phyloP scores from a whole-genome alignment of 805 yeast genomes.

The Ascoidea asiatica region DNA sequence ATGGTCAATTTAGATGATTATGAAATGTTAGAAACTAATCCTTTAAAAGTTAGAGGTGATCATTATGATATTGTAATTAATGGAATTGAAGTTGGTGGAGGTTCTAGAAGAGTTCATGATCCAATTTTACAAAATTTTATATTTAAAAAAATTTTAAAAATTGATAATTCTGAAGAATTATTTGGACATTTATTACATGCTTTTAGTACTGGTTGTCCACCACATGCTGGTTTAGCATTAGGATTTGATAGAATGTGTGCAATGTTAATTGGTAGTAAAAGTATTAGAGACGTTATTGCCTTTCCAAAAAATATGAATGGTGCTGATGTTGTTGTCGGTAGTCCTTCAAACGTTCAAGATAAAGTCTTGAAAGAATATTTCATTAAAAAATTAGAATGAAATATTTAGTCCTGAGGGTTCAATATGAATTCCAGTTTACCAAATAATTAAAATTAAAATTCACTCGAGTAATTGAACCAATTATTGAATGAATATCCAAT shows the following conservation, averaged over 20 bases:
- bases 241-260: slow-evolving; percentile 93
- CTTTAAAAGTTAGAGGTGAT: slow-evolving; percentile 65
- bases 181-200: slow-evolving; percentile 84
- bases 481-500: too few species aligned
- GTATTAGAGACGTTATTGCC: slow-evolving; percentile 88
- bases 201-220: slow-evolving; percentile 87
- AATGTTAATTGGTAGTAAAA: slow-evolving; percentile 63
- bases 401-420: neutral
- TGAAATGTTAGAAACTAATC: slow-evolving; percentile 34
- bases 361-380: slow-evolving; percentile 42
- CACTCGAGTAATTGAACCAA: too few species aligned
- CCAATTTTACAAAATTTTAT: slow-evolving; percentile 62
- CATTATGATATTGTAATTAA: slow-evolving; percentile 91
- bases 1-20: slow-evolving; percentile 73
- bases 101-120: slow-evolving; percentile 90
- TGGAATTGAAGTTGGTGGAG: slow-evolving; percentile 96
- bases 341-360: slow-evolving; percentile 57
- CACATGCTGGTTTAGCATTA: slow-evolving; percentile 94
- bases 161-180: slow-evolving; percentile 41
- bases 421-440: too few species aligned
- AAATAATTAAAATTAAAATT: too few species aligned
- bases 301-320: slow-evolving; percentile 92
- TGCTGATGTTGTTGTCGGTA: slow-evolving; percentile 71
- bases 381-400: slow-evolving; percentile 15
- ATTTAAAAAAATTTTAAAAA: slow-evolving; percentile 48